Percentiles rank a stretch among this genome's conserved stretches.
Evolutionary conservation across 2,329 filamentous ascomycete species (phyloP).

Genomic region (Chaetomium strumarium): DNA sequence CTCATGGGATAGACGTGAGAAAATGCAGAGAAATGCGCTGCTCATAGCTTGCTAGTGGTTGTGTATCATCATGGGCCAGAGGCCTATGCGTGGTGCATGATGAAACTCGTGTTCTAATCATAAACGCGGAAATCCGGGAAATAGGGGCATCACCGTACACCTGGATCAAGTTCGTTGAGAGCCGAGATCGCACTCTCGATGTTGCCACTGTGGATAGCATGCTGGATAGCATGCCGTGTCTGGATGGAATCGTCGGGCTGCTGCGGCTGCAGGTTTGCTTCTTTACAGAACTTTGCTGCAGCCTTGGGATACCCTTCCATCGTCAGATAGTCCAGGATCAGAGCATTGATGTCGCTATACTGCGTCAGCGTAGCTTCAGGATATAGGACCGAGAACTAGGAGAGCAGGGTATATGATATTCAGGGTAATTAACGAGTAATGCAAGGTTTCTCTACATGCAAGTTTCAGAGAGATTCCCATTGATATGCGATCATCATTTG

Average conservation of each 20-base stretch:
- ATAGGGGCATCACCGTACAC: conserved; percentile 51
- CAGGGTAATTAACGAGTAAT: conserved; percentile 55
- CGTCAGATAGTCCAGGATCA: conserved; percentile 95
- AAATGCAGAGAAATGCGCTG: conserved; percentile 31
- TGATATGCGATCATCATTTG: conserved; percentile 80
- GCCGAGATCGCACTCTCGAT: conserved; percentile 80
- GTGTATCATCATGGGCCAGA: conserved; percentile 86
- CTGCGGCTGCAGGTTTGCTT: conserved; percentile 78
- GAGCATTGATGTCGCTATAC: conserved; percentile 81
- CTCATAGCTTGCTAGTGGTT: conserved; percentile 68
- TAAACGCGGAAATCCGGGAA: conserved; percentile 42
- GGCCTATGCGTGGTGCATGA: conserved; percentile 99
- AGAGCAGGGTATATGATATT: conserved; percentile 24
- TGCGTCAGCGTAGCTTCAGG: conserved; percentile 15
- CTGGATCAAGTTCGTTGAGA: conserved; percentile 83
- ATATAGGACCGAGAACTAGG: conserved; percentile 8
- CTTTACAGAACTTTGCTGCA: conserved; percentile 86
- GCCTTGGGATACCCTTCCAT: conserved; percentile 92
- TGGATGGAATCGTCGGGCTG: conserved; percentile 68
- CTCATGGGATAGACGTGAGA: conserved; percentile 22
- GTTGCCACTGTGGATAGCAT: conserved; percentile 77
- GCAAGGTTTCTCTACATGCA: conserved; percentile 83
- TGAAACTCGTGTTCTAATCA: conserved; percentile 90
- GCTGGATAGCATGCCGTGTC: conserved; percentile 74
- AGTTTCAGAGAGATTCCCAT: conserved; percentile 99